phyloP scores from a whole-genome alignment of 225 moss, liverwort and hornwort genomes.

The Straminergon stramineum region DNA sequence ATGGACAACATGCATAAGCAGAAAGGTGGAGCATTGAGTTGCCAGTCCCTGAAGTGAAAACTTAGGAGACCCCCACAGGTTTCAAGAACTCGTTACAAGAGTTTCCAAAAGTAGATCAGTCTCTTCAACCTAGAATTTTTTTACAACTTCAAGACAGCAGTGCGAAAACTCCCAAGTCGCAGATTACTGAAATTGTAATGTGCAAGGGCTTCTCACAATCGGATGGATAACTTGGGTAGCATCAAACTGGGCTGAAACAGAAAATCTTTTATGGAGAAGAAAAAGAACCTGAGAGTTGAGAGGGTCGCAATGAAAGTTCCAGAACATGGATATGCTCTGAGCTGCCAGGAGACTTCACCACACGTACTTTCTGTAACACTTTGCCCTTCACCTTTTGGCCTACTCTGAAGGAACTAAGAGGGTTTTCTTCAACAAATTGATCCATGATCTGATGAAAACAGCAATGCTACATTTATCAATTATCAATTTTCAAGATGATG shows the following conservation, averaged over 20 bases:
- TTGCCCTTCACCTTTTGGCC: conserved; percentile 71
- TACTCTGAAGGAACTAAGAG: conserved; percentile 44
- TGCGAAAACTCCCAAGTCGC: neutral
- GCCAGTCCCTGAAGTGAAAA: neutral
- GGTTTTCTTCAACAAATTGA: conserved; percentile 59
- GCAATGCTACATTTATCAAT: neutral
- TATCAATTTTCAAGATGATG: neutral
- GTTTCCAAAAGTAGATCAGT: neutral
- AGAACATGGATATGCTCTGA: conserved; percentile 32
- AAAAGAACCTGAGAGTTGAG: conserved; percentile 68
- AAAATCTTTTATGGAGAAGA: neutral
- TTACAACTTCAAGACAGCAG: neutral
- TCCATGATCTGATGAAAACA: conserved; percentile 59
- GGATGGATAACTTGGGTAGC: neutral
- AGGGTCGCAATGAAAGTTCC: conserved; percentile 75
- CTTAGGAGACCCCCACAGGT: neutral
- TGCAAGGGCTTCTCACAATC: neutral
- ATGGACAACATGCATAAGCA: neutral
- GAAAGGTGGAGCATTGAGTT: neutral
- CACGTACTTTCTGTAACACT: conserved; percentile 47
- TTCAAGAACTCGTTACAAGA: neutral
- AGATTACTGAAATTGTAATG: neutral
- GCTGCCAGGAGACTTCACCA: conserved; percentile 34
- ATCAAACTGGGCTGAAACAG: neutral
- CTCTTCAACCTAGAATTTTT: neutral